Percentiles rank a stretch among this genome's conserved stretches.
phyloP scores from a whole-genome alignment of 1,284 basidiomycete species.

The Microbotryum silenes-acaulis region DNA sequence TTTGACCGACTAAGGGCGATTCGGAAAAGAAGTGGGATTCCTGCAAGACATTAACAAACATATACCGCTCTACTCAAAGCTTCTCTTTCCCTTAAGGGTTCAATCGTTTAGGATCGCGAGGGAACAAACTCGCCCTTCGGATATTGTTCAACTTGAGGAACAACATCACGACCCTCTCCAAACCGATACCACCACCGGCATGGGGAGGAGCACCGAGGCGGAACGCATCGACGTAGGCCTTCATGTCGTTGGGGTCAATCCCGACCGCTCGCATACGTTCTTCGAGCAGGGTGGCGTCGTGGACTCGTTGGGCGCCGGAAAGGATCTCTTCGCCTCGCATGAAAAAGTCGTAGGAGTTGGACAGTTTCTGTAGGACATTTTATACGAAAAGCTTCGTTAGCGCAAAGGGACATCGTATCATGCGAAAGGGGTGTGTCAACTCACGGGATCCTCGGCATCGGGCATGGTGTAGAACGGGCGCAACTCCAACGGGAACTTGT shows the following conservation, averaged over 20 bases:
- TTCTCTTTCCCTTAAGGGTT: slow-evolving; percentile 28
- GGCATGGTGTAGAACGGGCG: slow-evolving; percentile 99
- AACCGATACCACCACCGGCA: slow-evolving; percentile 51
- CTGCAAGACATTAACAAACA: neutral
- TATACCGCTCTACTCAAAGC: neutral
- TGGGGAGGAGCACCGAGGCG: slow-evolving; percentile 82
- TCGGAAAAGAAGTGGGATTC: neutral
- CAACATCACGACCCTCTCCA: slow-evolving; percentile 44
- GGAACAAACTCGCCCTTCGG: slow-evolving; percentile 86
- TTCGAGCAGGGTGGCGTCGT: slow-evolving; percentile 74
- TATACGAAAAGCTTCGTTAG: neutral
- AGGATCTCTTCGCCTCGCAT: slow-evolving; percentile 99
- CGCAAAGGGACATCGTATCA: neutral
- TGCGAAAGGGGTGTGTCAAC: slow-evolving; percentile 34
- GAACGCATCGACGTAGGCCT: slow-evolving; percentile 86
- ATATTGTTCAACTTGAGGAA: slow-evolving; percentile 87
- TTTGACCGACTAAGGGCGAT: too few species aligned
- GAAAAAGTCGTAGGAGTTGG: slow-evolving; percentile 99
- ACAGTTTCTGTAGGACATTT: slow-evolving; percentile 56
- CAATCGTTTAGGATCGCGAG: slow-evolving; percentile 43
- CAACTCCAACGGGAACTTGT: slow-evolving; percentile 88
- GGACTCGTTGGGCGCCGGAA: slow-evolving; percentile 82
- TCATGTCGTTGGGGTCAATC: slow-evolving; percentile 51
- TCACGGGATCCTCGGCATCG: slow-evolving; percentile 73
- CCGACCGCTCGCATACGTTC: slow-evolving; percentile 33